Conservation (phyloP, 352 stramenopile species). For the Pythium utonaiense region DNA sequence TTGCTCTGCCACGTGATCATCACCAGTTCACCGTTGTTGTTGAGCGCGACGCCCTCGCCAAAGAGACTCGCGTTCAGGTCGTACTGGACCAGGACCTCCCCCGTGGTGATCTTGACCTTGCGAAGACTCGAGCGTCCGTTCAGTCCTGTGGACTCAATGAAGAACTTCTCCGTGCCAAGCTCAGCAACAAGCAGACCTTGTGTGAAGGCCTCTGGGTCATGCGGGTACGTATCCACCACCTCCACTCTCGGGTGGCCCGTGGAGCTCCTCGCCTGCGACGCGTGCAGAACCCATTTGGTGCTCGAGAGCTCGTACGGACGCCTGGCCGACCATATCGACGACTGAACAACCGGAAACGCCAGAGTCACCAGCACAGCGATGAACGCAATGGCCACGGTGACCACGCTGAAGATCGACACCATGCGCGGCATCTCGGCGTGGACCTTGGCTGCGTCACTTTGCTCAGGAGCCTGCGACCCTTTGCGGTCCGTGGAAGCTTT, state of each 20-base stretch:
- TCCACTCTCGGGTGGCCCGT: conserved; percentile 32
- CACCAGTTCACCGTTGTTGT: conserved; percentile 64
- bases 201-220: conserved; percentile 84
- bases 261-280: background rate
- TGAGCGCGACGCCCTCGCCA: conserved; percentile 89
- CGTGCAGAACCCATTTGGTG: conserved; percentile 1
- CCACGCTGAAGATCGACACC: conserved; percentile 6
- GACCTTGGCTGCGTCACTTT: background rate
- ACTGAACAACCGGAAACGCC: conserved; percentile 5
- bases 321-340: background rate
- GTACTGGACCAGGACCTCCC: conserved; percentile 66
- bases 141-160: conserved; percentile 92
- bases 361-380: conserved; percentile 4
- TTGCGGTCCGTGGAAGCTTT: conserved; percentile 2
- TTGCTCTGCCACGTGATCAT: conserved; percentile 91
- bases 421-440: conserved; percentile 3
- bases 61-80: conserved; percentile 70
- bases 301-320: conserved; percentile 2
- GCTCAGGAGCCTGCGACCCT: background rate
- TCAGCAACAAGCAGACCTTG: conserved; percentile 73
- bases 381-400: conserved; percentile 6
- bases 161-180: conserved; percentile 48
- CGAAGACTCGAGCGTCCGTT: conserved; percentile 86
- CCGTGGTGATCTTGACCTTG: conserved; percentile 84
- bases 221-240: conserved; percentile 66